Percentiles rank a stretch among this genome's conserved stretches.
Evolutionary conservation across 345 rosid genomes (phyloP).

Genomic region (Hirschfeldia incana): DNA sequence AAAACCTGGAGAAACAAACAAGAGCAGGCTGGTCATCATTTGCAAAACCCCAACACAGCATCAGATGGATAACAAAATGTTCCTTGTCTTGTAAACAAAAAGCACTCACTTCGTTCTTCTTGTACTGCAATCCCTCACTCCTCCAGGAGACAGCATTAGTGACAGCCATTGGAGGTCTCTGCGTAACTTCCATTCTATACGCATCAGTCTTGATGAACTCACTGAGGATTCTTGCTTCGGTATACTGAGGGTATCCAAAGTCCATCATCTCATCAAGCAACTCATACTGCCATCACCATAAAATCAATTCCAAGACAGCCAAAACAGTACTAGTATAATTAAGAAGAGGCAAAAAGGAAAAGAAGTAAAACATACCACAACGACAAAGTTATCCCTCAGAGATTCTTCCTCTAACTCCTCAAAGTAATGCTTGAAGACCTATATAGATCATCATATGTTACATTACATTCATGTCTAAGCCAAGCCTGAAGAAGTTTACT

Average conservation of each 20-base stretch:
- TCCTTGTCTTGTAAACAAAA: not conserved
- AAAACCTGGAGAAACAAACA: conserved; percentile 58
- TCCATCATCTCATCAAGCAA: conserved; percentile 99
- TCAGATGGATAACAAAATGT: not conserved
- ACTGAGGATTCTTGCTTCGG: conserved; percentile 87
- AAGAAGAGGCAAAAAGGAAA: not conserved
- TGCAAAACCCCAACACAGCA: conserved; percentile 1
- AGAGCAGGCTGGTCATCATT: not conserved
- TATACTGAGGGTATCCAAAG: conserved; percentile 93
- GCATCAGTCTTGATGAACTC: conserved; percentile 99
- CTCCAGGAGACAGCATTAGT: conserved; percentile 99
- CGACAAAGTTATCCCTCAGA: conserved; percentile 75
- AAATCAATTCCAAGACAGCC: conserved; percentile 9
- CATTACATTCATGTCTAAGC: not conserved
- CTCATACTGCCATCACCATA: conserved; percentile 73
- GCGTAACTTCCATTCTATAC: conserved; percentile 91
- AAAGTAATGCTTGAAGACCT: conserved; percentile 80
- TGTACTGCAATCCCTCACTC: conserved; percentile 85
- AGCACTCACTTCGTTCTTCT: conserved; percentile 82
- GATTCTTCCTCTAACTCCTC: conserved; percentile 85
- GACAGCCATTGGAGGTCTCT: conserved; percentile 99
- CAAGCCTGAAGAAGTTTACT: conserved; percentile 9
- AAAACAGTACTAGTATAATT: not conserved
- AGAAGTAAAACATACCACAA: conserved; percentile 55
- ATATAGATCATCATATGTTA: not conserved